Evolutionary conservation across 257 asterid species (phyloP).

Genomic region (Solanum microdontum): DNA sequence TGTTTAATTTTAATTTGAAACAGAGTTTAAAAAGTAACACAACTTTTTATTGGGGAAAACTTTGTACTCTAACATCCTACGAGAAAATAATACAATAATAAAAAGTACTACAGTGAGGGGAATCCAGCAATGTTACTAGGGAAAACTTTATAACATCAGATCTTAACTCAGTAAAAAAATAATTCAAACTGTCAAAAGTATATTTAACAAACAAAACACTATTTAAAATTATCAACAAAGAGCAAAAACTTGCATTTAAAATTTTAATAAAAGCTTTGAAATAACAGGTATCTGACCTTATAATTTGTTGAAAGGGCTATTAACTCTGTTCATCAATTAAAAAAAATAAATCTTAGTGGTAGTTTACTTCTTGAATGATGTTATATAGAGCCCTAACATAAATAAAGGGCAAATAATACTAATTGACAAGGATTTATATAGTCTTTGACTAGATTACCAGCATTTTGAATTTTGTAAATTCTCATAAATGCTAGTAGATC

Average conservation of each 20-base stretch:
- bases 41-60: background rate
- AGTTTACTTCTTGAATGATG: background rate
- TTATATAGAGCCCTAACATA: background rate
- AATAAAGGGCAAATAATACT: background rate
- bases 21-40: background rate
- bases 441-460: background rate
- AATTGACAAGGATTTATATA: background rate
- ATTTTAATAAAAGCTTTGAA: background rate
- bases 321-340: background rate
- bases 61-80: background rate
- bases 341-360: background rate
- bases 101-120: background rate
- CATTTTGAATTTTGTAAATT: background rate
- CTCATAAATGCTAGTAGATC: background rate
- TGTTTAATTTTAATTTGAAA: fast-evolving
- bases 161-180: background rate
- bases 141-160: background rate
- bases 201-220: background rate
- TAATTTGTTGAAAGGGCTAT: background rate
- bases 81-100: background rate
- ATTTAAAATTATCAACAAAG: background rate
- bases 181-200: background rate
- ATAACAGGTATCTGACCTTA: background rate
- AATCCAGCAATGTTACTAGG: background rate
- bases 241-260: background rate